Evolutionary conservation across 257 asterid species (phyloP).

Genomic region (Eustoma russellianum): DNA sequence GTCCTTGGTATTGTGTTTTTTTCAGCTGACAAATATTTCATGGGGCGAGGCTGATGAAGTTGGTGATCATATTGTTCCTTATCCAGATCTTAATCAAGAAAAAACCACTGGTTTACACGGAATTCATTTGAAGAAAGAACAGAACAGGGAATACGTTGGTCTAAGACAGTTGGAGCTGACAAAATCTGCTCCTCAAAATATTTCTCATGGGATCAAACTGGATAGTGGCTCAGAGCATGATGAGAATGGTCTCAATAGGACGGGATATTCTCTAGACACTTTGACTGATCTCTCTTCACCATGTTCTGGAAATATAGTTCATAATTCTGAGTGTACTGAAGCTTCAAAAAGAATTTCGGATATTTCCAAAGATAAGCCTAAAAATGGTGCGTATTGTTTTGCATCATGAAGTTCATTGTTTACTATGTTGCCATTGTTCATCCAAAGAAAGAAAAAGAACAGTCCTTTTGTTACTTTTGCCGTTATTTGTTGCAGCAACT

Average conservation of each 20-base stretch:
- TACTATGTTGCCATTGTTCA: neutral
- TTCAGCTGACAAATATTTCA: constrained; percentile 69
- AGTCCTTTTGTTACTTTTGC: no score
- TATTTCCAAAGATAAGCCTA: constrained; percentile 20
- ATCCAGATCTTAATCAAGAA: constrained; percentile 47
- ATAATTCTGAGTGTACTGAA: constrained; percentile 24
- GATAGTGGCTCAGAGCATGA: constrained; percentile 34
- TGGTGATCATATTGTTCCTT: constrained; percentile 86
- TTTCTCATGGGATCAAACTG: constrained; percentile 18
- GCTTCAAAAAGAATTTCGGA: constrained; percentile 21
- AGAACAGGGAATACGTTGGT: constrained; percentile 28
- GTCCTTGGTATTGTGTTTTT: constrained; percentile 11
- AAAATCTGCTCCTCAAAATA: constrained; percentile 27
- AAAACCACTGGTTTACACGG: constrained; percentile 31
- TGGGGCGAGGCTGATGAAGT: constrained; percentile 69
- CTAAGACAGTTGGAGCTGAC: constrained; percentile 32
- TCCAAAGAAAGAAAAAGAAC: no score
- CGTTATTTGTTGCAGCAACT: neutral
- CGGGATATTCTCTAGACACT: constrained; percentile 26
- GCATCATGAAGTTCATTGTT: neutral
- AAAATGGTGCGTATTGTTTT: constrained; percentile 25
- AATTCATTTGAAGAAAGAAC: constrained; percentile 42
- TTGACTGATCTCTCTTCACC: constrained; percentile 38
- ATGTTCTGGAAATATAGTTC: constrained; percentile 27
- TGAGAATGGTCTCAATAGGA: constrained; percentile 15